phyloP scores from a whole-genome alignment of 805 yeast genomes.

The Debaryomyces castellii region DNA sequence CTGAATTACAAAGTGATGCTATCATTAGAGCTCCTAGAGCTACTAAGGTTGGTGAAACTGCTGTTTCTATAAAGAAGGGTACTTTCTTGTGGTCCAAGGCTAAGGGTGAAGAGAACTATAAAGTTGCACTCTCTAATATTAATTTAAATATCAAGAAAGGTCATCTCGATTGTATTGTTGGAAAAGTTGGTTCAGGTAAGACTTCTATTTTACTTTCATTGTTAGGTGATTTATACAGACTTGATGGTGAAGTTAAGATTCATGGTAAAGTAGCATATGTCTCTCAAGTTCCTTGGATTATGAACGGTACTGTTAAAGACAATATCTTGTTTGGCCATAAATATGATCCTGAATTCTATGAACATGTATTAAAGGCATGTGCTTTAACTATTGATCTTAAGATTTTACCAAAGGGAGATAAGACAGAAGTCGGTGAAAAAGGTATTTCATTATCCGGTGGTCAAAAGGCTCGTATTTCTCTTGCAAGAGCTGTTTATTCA shows the following conservation, averaged over 20 bases:
- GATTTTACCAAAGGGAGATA: slow-evolving; percentile 84
- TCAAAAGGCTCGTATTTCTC: slow-evolving; percentile 91
- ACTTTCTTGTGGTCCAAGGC: slow-evolving; percentile 78
- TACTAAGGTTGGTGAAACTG: slow-evolving; percentile 59
- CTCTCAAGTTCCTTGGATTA: slow-evolving; percentile 94
- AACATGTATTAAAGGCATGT: slow-evolving; percentile 81
- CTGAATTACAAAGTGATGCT: slow-evolving; percentile 83
- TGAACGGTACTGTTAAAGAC: slow-evolving; percentile 90
- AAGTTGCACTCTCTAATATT: slow-evolving; percentile 64
- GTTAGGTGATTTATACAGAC: slow-evolving; percentile 78
- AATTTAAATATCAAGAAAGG: slow-evolving; percentile 69
- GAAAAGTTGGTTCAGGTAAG: slow-evolving; percentile 89
- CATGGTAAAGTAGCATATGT: slow-evolving; percentile 86
- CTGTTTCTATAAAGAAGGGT: slow-evolving; percentile 61
- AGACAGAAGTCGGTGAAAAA: slow-evolving; percentile 93
- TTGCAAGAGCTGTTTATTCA: slow-evolving; percentile 94
- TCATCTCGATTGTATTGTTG: slow-evolving; percentile 80
- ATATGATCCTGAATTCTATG: slow-evolving; percentile 78
- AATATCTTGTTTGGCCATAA: slow-evolving; percentile 88
- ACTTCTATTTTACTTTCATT: slow-evolving; percentile 78
- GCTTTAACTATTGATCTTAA: slow-evolving; percentile 78
- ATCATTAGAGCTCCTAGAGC: slow-evolving; percentile 54
- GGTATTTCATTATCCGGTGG: slow-evolving; percentile 97
- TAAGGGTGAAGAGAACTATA: slow-evolving; percentile 54
- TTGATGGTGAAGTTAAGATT: slow-evolving; percentile 67